These are phyloP conservation scores for Clavulina sp. DNA, from an alignment of 768 basidiomycete genomes.

Conservation along the genomic window DNA sequence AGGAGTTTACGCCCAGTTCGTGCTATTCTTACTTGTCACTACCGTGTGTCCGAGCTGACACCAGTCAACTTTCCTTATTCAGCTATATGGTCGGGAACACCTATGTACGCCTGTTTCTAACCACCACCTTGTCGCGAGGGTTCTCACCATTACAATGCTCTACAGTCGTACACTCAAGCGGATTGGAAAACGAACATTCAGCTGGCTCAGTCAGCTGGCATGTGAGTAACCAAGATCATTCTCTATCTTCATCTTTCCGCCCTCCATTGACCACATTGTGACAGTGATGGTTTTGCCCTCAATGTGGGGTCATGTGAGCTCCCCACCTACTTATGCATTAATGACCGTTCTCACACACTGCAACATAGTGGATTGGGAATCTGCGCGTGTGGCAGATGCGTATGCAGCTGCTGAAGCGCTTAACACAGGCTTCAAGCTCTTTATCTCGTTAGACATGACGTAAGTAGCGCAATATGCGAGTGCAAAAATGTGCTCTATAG, in stretches of 20 bases:
- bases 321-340: too few species aligned
- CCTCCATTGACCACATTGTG: too few species aligned
- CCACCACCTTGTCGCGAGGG: too few species aligned
- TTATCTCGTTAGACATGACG: constrained; percentile 53
- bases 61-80: too few species aligned
- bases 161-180: constrained; percentile 1
- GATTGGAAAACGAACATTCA: not conserved
- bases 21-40: too few species aligned
- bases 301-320: constrained; percentile 40
- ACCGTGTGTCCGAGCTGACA: too few species aligned
- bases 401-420: constrained; percentile 35
- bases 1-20: too few species aligned
- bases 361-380: constrained; percentile 43
- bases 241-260: too few species aligned
- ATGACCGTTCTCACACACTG: too few species aligned
- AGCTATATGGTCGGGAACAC: constrained; percentile 11
- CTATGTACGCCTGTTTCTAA: too few species aligned
- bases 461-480: constrained; percentile 6
- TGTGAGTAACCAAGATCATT: too few species aligned
- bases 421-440: constrained; percentile 36
- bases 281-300: constrained; percentile 27
- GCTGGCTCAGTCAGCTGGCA: not conserved
- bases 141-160: too few species aligned
- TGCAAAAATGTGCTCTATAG: constrained; percentile 17
- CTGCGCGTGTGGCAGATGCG: constrained; percentile 42